Evolutionary conservation across 768 basidiomycete species (phyloP).

Genomic region (Gyrodon lividus): DNA sequence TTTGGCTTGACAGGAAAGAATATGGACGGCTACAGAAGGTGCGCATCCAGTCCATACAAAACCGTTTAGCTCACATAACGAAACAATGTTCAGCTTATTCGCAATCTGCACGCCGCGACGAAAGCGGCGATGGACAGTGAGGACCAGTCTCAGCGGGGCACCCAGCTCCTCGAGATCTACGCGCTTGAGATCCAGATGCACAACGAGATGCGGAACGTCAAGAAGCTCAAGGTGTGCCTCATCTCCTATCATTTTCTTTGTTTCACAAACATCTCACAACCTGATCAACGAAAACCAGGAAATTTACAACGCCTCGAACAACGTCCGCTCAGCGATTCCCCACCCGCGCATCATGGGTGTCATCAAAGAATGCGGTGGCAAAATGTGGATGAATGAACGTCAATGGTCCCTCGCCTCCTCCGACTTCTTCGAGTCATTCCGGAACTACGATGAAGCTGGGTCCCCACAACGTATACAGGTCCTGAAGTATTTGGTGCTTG

Average conservation of each 20-base stretch:
- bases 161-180: slow-evolving; percentile 93
- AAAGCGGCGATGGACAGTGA: slow-evolving; percentile 60
- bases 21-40: slow-evolving; percentile 83
- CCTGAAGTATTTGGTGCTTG: slow-evolving; percentile 94
- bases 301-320: slow-evolving; percentile 94
- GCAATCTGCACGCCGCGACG: slow-evolving; percentile 71
- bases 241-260: neutral
- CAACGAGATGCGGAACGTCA: slow-evolving; percentile 92
- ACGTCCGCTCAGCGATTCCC: slow-evolving; percentile 93
- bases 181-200: slow-evolving; percentile 99
- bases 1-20: slow-evolving; percentile 96
- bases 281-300: slow-evolving; percentile 53
- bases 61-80: neutral
- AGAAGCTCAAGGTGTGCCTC: slow-evolving; percentile 80
- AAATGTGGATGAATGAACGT: slow-evolving; percentile 99
- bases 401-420: slow-evolving; percentile 97
- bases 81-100: slow-evolving; percentile 55
- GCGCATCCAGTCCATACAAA: slow-evolving; percentile 4
- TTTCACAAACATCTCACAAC: neutral
- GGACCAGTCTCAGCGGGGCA: slow-evolving; percentile 90
- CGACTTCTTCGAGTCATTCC: slow-evolving; percentile 99
- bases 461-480: slow-evolving; percentile 97
- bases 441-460: slow-evolving; percentile 97
- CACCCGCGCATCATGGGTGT: slow-evolving; percentile 99
- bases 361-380: slow-evolving; percentile 98